Evolutionary conservation across 2,329 filamentous ascomycete genomes (phyloP).

Genomic region (Bipolaris oryzae): DNA sequence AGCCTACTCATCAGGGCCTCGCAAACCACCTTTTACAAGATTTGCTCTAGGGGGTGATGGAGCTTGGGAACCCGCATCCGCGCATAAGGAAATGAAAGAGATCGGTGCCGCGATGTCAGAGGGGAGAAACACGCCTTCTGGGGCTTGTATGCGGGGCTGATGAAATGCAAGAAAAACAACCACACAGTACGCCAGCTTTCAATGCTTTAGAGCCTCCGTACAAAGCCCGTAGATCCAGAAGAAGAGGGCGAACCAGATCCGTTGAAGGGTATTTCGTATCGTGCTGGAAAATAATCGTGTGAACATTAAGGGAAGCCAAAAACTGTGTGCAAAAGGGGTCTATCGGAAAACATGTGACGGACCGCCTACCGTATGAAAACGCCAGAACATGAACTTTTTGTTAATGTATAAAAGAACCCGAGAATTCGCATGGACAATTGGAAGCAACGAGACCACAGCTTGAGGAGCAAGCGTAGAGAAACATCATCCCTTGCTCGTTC

Average conservation of each 20-base stretch:
- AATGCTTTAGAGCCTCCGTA: conserved; percentile 28
- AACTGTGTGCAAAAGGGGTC: conserved; percentile 29
- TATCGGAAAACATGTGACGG: conserved; percentile 27
- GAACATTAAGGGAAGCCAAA: conserved; percentile 32
- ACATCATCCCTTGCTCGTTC: not conserved
- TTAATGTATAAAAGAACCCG: conserved; percentile 30
- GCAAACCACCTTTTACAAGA: conserved; percentile 22
- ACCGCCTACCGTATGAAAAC: conserved; percentile 37
- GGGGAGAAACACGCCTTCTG: conserved; percentile 19
- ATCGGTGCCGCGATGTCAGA: conserved; percentile 38
- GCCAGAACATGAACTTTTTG: conserved; percentile 42
- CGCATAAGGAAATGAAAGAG: conserved; percentile 19
- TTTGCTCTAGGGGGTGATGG: conserved; percentile 7
- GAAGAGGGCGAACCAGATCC: conserved; percentile 21
- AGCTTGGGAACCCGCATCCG: conserved; percentile 7
- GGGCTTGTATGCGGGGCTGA: conserved; percentile 17
- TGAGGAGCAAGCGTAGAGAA: not conserved
- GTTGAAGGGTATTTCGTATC: conserved; percentile 35
- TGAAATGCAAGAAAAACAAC: conserved; percentile 33
- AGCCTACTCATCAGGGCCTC: conserved; percentile 7
- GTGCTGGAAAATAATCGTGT: conserved; percentile 26
- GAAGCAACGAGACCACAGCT: conserved; percentile 28
- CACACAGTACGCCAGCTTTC: conserved; percentile 38
- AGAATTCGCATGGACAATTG: conserved; percentile 21
- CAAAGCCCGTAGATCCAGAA: conserved; percentile 19